Conservation (phyloP, 1,284 basidiomycete genomes). For the Blastosporella zonata region DNA sequence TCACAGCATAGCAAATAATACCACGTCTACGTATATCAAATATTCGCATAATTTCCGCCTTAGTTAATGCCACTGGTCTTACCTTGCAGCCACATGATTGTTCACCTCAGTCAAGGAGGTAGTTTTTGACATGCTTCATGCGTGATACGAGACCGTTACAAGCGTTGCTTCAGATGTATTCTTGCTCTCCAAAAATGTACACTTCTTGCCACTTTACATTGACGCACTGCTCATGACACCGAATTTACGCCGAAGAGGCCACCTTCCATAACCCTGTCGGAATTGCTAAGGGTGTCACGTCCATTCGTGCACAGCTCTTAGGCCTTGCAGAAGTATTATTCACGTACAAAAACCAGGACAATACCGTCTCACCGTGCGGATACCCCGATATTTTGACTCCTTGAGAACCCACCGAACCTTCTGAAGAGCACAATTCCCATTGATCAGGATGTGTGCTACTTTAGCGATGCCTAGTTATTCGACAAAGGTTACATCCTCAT, state of each 20-base stretch:
- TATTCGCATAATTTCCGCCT: constrained; percentile 28
- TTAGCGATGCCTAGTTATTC: constrained; percentile 38
- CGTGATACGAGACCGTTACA: too few species aligned
- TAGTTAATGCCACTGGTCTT: constrained; percentile 41
- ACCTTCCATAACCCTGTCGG: constrained; percentile 51
- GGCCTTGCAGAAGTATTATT: constrained; percentile 42
- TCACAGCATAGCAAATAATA: too few species aligned
- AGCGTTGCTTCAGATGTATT: constrained; percentile 41
- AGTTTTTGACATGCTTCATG: too few species aligned
- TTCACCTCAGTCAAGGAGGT: too few species aligned
- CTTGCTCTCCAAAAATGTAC: constrained; percentile 40
- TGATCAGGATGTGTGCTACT: constrained; percentile 50
- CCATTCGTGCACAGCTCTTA: constrained; percentile 46
- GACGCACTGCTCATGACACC: too few species aligned
- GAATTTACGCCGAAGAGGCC: constrained; percentile 41
- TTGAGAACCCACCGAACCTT: constrained; percentile 39
- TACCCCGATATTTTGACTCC: constrained; percentile 40
- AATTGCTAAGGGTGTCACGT: constrained; percentile 40
- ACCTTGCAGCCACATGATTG: constrained; percentile 14
- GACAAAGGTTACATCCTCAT: too few species aligned
- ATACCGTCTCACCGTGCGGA: constrained; percentile 1
- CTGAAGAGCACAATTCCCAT: constrained; percentile 41
- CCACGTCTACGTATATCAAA: not conserved
- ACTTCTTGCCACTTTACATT: too few species aligned
- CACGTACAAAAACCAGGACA: too few species aligned